phyloP scores from a whole-genome alignment of 306 rosid genomes.

The Fagus sylvatica region DNA sequence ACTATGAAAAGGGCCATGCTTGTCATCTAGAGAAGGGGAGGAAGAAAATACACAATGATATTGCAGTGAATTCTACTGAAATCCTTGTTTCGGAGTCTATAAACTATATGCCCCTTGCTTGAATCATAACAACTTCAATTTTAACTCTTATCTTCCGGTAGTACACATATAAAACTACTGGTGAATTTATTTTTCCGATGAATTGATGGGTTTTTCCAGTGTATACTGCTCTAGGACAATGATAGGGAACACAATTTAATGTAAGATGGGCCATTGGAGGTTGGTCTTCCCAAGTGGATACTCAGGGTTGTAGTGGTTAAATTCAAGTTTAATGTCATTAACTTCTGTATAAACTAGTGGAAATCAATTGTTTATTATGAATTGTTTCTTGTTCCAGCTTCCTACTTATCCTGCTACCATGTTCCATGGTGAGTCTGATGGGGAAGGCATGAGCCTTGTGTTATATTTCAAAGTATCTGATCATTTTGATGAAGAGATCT shows the following conservation, averaged over 20 bases:
- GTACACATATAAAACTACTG: too few relatives aligned
- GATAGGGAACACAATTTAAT: not conserved
- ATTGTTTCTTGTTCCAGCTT: constrained; percentile 41
- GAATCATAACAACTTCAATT: too few relatives aligned
- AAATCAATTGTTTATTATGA: not conserved
- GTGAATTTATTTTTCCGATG: not conserved
- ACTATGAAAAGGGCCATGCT: constrained; percentile 3
- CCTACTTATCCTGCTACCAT: constrained; percentile 81
- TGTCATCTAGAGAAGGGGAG: not conserved
- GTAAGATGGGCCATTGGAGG: not conserved
- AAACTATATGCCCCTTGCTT: too few relatives aligned
- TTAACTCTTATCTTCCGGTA: too few relatives aligned
- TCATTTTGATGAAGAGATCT: constrained; percentile 61
- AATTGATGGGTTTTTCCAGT: not conserved
- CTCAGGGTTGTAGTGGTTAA: not conserved
- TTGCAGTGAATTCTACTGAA: not conserved
- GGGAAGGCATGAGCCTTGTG: constrained; percentile 95
- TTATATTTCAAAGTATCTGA: constrained; percentile 73
- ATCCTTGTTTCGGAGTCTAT: too few relatives aligned
- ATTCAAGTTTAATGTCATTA: not conserved
- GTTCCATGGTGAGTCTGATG: constrained; percentile 72
- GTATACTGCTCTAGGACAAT: not conserved
- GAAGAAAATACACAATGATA: not conserved
- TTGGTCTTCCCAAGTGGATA: not conserved
- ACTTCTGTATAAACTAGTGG: not conserved